A percentile compares a stretch with the other conserved stretches of the same genome.
These are phyloP conservation scores for Phytophthora pini DNA, from an alignment of 352 stramenopile genomes.

Conservation along the genomic window DNA sequence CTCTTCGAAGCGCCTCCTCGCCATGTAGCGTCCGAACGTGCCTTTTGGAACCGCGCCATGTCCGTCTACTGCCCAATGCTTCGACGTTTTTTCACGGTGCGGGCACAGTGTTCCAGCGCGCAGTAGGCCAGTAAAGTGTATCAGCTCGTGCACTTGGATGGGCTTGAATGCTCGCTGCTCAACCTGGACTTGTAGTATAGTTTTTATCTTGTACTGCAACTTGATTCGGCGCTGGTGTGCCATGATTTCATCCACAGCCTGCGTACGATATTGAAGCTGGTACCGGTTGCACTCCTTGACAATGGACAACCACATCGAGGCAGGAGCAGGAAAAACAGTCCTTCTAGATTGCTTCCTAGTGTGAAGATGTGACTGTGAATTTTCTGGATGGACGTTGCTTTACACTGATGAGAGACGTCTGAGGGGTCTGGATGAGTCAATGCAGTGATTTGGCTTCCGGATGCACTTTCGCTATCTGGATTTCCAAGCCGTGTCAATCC, in stretches of 20 bases:
- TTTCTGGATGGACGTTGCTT: too few relatives aligned
- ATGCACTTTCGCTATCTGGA: too few relatives aligned
- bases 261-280: background rate
- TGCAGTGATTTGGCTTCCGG: too few relatives aligned
- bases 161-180: constrained; percentile 2
- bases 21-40: constrained; percentile 1
- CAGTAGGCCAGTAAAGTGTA: background rate
- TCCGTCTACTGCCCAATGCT: background rate
- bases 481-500: too few relatives aligned
- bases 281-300: background rate
- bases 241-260: background rate
- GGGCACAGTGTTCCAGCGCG: background rate
- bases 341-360: background rate
- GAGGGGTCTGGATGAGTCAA: too few relatives aligned
- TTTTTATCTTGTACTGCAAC: constrained; percentile 4
- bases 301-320: background rate
- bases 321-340: constrained; percentile 1
- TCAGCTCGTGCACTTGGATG: background rate
- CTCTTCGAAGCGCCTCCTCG: constrained; percentile 4
- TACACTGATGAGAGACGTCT: too few relatives aligned
- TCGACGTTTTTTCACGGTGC: constrained; percentile 6
- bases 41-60: constrained; percentile 2
- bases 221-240: constrained; percentile 5
- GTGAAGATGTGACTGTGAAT: too few relatives aligned
- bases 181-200: background rate